Percentiles rank a stretch among this genome's conserved stretches.
These are phyloP conservation scores for Russula sp. DNA, from an alignment of 768 basidiomycete genomes.

Conservation along the genomic window DNA sequence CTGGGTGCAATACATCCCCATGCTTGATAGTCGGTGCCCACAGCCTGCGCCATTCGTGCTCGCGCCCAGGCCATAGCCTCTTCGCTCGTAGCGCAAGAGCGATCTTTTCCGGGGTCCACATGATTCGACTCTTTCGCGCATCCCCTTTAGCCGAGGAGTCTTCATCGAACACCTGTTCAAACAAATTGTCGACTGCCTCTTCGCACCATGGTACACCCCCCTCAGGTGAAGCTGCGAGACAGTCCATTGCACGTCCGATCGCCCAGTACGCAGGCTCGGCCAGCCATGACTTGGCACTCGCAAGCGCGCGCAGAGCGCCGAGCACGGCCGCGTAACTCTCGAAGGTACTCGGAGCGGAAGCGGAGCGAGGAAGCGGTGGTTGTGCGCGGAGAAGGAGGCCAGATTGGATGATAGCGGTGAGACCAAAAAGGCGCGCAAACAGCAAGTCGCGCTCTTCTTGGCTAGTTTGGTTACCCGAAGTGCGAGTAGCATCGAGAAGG, in stretches of 20 bases:
- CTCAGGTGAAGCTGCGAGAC: conserved; percentile 33
- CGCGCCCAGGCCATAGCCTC: conserved; percentile 44
- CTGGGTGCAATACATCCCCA: conserved; percentile 53
- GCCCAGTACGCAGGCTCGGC: conserved; percentile 89
- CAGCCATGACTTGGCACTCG: conserved; percentile 84
- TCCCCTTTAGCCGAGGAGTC: neutral
- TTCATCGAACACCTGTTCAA: conserved; percentile 48
- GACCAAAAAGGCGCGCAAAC: conserved; percentile 88
- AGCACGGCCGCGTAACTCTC: conserved; percentile 54
- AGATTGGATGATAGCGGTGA: conserved; percentile 80
- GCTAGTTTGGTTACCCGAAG: conserved; percentile 70
- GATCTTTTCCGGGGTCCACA: conserved; percentile 87
- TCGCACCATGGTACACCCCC: conserved; percentile 66
- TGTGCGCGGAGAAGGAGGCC: conserved; percentile 63
- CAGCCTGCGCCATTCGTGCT: conserved; percentile 51
- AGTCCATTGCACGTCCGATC: conserved; percentile 55
- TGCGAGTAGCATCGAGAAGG: conserved; percentile 62
- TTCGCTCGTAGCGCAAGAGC: conserved; percentile 73
- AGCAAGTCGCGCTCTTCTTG: conserved; percentile 90
- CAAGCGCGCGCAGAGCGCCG: conserved; percentile 54
- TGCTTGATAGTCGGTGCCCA: conserved; percentile 73
- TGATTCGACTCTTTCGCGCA: conserved; percentile 26
- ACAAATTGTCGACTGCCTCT: conserved; percentile 45
- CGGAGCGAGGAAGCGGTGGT: conserved; percentile 48
- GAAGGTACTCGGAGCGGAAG: conserved; percentile 48